Evolutionary conservation across 139 green algal species (phyloP), one percentile per base, ranked within the genome.

Genomic region (Chlorella sp.): DNA sequence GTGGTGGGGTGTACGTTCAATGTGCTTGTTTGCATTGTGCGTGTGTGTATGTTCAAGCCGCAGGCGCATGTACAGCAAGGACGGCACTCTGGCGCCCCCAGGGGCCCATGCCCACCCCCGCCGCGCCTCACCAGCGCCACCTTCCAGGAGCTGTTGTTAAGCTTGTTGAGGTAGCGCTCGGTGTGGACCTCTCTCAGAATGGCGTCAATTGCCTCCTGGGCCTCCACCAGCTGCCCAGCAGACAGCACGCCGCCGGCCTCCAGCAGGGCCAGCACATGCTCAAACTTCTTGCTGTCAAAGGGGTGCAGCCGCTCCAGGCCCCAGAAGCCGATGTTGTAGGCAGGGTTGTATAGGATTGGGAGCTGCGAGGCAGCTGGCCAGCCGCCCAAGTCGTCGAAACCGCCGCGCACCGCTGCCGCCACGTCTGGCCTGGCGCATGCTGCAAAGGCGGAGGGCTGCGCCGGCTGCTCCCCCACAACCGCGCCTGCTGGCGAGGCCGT

Each of bases 271-370:
- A 93, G 72, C 14, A 94, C 87, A 20, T 87, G 89, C 28, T 65
- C 19, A 44, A 76, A 97, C 86, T 97, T 97, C 73, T 93, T 92
- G 56, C 81, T 80, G 81, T 97, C 94, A 84, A 97, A 97, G 32
- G 92, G 92, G 81, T 96, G 94, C 36, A 96, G 87, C 76, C 93
- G 94, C 73, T 97, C 94, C 8, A 97, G n/a, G 7, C 93, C 93
- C 40, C 88, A 90, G 69, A 97, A 94, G 16, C 83, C 81, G 1
- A 97, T 94, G 89, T 97, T 96, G 88, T 96, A 96, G 14, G 28
- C 0, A 60, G 36, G 6, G n/a, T 22, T 34, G 68, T 87, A 89
- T 3, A 73, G 5, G 6, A 79, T 26, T 3, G 83, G 83, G 46
- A 87, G 83, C 74, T 83, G 65, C 34, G 26, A 36, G 4, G 1